A percentile compares a stretch with the other conserved stretches of the same genome.
These are phyloP conservation scores for Candida sakaeoensis DNA, from an alignment of 805 yeast species.

Conservation along the genomic window DNA sequence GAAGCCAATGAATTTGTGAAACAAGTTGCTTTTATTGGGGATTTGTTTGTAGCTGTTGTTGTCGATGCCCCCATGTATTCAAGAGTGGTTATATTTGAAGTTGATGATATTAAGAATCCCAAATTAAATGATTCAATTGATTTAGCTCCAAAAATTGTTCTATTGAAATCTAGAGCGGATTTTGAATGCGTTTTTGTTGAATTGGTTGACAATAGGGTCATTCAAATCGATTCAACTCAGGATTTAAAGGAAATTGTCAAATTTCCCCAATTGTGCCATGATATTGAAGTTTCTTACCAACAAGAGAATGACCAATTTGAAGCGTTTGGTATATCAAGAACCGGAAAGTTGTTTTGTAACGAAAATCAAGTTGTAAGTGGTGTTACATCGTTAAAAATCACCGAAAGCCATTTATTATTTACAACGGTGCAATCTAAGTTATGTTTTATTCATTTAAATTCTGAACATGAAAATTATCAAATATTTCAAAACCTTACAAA, in stretches of 20 bases:
- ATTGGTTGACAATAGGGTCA: slow-evolving; percentile 59
- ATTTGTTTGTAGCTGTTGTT: slow-evolving; percentile 50
- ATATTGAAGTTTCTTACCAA: slow-evolving; percentile 40
- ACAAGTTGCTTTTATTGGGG: slow-evolving; percentile 58
- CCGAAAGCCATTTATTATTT: slow-evolving; percentile 69
- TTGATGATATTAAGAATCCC: slow-evolving; percentile 40
- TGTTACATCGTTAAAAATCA: slow-evolving; percentile 74
- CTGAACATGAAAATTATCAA: slow-evolving; percentile 24
- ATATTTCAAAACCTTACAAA: slow-evolving; percentile 28
- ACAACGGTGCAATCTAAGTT: slow-evolving; percentile 87
- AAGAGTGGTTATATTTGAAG: slow-evolving; percentile 47
- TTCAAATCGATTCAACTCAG: slow-evolving; percentile 31
- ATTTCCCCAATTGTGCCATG: slow-evolving; percentile 71
- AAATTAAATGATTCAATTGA: slow-evolving; percentile 39
- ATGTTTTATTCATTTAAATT: slow-evolving; percentile 70
- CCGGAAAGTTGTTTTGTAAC: slow-evolving; percentile 72
- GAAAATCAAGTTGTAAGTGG: slow-evolving; percentile 59
- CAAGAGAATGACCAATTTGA: slow-evolving; percentile 19
- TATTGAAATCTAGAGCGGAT: slow-evolving; percentile 53
- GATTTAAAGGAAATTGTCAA: slow-evolving; percentile 36
- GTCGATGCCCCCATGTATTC: slow-evolving; percentile 55
- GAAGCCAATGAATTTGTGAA: slow-evolving; percentile 46
- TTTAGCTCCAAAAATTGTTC: slow-evolving; percentile 47
- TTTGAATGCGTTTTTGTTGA: slow-evolving; percentile 53
- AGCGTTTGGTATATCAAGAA: slow-evolving; percentile 69